Evolutionary conservation across 139 green algal genomes (phyloP), one percentile per base, ranked within the genome.

Genomic region (Ettlia oleoabundans): DNA sequence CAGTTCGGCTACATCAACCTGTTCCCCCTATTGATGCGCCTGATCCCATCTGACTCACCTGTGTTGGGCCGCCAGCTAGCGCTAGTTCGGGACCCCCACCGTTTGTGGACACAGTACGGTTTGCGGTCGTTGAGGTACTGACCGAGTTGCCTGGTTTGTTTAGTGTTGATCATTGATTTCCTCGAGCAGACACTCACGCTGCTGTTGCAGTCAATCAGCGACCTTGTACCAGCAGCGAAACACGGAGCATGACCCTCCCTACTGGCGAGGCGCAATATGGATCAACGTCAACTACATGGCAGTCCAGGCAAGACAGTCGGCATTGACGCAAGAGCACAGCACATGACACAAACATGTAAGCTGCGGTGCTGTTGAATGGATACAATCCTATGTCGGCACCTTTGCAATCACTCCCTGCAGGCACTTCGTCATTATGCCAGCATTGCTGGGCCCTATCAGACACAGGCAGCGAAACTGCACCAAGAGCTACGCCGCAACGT

Each of bases 251-350:
- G 95, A 98, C 82, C 82, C 88, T 7, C 96, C 96, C 21, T 99
- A 99, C 88, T 99, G 96, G 96, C 86, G 96, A 2, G 92, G 93
- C 1, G 80, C 92, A 32, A 88, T 99, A 65, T 99, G 96, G 96
- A 89, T 98, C 78, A 98, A 99, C 87, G 80, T 98, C 80, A 99
- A 99, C 88, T 98, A 92, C 88, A 87, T 99, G 0, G 87, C 91
- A 32, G 88, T 99, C 33, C 53, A 81, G 33, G 84, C 69, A 24
- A 32, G 76, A 24, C 15, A 42, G 10, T 6, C n/a, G n/a, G n/a
- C n/a, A n/a, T n/a, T n/a, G n/a, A n/a, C n/a, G n/a, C n/a, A n/a
- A n/a, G n/a, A n/a, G n/a, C n/a, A n/a, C n/a, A n/a, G n/a, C n/a
- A n/a, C n/a, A n/a, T n/a, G n/a, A n/a, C n/a, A n/a, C n/a, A n/a